phyloP scores from a whole-genome alignment of 257 asterid species.

The Ligustrum vulgare region DNA sequence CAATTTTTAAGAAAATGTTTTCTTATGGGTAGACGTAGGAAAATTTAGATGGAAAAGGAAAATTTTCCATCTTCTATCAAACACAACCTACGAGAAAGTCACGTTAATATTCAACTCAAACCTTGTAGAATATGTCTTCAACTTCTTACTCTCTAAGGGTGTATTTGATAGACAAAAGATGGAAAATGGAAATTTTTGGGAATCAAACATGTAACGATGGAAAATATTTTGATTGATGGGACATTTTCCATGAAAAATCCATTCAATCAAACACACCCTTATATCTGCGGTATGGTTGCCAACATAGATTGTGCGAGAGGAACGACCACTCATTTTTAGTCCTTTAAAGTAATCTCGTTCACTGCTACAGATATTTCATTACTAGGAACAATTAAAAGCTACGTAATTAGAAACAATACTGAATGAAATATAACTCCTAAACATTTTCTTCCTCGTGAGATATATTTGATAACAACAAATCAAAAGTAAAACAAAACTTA shows the following conservation, averaged over 20 bases:
- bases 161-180: no score
- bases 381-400: constrained; percentile 18
- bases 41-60: no score
- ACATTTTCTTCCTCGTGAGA: constrained; percentile 29
- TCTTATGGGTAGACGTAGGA: no score
- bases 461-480: constrained; percentile 37
- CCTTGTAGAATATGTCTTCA: constrained; percentile 96
- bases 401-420: constrained; percentile 13
- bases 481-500: constrained; percentile 51
- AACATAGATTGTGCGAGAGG: constrained; percentile 90
- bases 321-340: constrained; percentile 88
- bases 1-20: no score
- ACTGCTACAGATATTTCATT: constrained; percentile 41
- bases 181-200: no score
- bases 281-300: constrained; percentile 98
- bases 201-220: no score
- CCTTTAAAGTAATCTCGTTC: constrained; percentile 31
- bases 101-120: constrained; percentile 22
- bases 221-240: no score
- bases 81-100: neutral
- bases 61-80: no score
- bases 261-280: no score
- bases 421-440: constrained; percentile 25
- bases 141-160: constrained; percentile 81
- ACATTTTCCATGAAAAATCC: no score